Evolutionary conservation across 2,329 filamentous ascomycete species (phyloP).

Genomic region (Aspergillus puulaauensis): DNA sequence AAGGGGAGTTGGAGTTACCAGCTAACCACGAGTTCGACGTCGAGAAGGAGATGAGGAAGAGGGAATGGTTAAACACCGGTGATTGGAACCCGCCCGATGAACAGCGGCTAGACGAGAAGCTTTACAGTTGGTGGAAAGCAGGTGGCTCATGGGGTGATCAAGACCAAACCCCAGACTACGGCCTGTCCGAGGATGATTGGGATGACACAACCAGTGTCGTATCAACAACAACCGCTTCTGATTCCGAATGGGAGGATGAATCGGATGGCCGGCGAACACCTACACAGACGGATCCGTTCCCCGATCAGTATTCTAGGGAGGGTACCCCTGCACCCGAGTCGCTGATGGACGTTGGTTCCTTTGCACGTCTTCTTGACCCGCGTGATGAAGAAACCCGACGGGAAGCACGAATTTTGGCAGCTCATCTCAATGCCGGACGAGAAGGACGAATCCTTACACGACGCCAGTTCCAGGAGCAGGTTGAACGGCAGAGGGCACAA

Average conservation of each 20-base stretch:
- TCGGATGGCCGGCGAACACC: constrained; percentile 64
- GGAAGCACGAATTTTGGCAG: constrained; percentile 77
- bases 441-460: constrained; percentile 72
- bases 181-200: constrained; percentile 55
- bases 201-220: constrained; percentile 79
- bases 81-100: constrained; percentile 55
- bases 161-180: constrained; percentile 79
- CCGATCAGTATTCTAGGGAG: constrained; percentile 46
- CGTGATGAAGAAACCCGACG: constrained; percentile 73
- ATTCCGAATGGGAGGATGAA: constrained; percentile 50
- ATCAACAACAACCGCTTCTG: constrained; percentile 59
- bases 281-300: constrained; percentile 63
- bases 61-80: constrained; percentile 48
- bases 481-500: constrained; percentile 68
- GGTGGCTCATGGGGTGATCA: constrained; percentile 83
- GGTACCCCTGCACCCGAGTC: constrained; percentile 60
- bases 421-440: constrained; percentile 65
- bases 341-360: constrained; percentile 64
- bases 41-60: constrained; percentile 72
- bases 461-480: constrained; percentile 68
- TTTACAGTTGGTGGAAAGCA: constrained; percentile 82
- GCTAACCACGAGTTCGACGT: constrained; percentile 71
- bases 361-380: constrained; percentile 81
- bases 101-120: constrained; percentile 65
- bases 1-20: constrained; percentile 57